Conservation (phyloP, 768 basidiomycete genomes). For the Crassisporium funariophilum region DNA sequence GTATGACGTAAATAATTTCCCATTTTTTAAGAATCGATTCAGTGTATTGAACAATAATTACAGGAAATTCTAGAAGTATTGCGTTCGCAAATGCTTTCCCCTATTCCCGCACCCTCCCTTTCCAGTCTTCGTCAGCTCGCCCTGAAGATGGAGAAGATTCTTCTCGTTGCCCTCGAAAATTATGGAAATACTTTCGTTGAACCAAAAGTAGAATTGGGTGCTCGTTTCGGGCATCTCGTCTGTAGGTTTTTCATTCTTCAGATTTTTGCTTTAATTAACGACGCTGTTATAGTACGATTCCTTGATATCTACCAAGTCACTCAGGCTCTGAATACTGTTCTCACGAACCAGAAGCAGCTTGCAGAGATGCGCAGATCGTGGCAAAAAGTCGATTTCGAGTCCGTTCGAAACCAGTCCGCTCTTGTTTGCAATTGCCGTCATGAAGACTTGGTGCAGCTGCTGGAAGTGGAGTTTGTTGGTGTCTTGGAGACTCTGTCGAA, state of each 20-base stretch:
- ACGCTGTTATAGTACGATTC: conserved; percentile 66
- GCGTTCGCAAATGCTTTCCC: conserved; percentile 81
- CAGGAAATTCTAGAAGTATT: conserved; percentile 88
- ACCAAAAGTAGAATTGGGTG: conserved; percentile 88
- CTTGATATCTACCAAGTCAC: conserved; percentile 92
- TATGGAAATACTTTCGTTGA: conserved; percentile 91
- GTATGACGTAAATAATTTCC: conserved; percentile 72
- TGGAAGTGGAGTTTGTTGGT: conserved; percentile 83
- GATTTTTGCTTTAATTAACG: conserved; percentile 9
- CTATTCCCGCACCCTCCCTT: conserved; percentile 67
- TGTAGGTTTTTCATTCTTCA: conserved; percentile 50
- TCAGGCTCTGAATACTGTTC: conserved; percentile 84
- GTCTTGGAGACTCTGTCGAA: conserved; percentile 73
- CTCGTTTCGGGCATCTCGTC: conserved; percentile 88
- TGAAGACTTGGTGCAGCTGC: conserved; percentile 81
- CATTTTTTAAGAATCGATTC: conserved; percentile 8
- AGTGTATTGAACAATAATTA: conserved; percentile 19
- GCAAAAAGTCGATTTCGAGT: conserved; percentile 88
- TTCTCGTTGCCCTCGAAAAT: conserved; percentile 76
- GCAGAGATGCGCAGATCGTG: conserved; percentile 86
- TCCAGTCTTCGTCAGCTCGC: conserved; percentile 79
- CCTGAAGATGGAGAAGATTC: conserved; percentile 89
- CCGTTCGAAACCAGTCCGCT: conserved; percentile 90
- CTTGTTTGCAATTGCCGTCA: conserved; percentile 92
- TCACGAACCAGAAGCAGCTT: conserved; percentile 85